Base-by-base conservation (phyloP, 768 basidiomycete genomes). In the Rossbeevera mucosa region DNA sequence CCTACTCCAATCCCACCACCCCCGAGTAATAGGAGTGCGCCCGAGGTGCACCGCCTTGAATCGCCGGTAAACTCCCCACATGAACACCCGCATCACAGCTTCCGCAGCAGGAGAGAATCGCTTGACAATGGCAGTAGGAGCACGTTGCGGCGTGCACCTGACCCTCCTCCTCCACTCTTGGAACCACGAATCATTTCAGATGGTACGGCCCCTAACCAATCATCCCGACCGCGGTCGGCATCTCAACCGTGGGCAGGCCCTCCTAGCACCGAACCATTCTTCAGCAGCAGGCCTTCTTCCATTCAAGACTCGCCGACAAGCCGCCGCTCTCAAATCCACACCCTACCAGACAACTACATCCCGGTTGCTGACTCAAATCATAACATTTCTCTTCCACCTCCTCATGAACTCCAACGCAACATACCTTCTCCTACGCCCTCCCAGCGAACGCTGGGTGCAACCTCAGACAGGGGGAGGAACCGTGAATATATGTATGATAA, bases 331-430 rank as follows among this genome's bases (percentile, higher is more conserved):
- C 64, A 61, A 2, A 58, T 71, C 12, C 53, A 65, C 8, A 44
- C 75, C 8, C 78, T 72, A 7, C 78, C 77, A 0, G 80, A 81
- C n/a, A 72, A 69, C 5, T 81, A 69, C 51, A 79, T 82, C 49
- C 80, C 81, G 0, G 71, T n/a, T 43, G 74, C 54, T 31, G 74
- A 69, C 13, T 52, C 68, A 0, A 68, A 74, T 51, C 68, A 69
- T 9, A 62, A 68, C 18, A 78, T 79, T 16, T 54, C 64, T 5
- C 66, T 81, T n/a, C 79, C 79, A 5, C 74, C 80, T 18, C 81
- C 81, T 1, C 76, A 80, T 50, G 79, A 74, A 52, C 54, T 81
- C 18, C 71, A 67, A 16, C 64, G 63, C 30, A 51, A 4, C 33
- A 53, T 66, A 24, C 54, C 67, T 18, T 70, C 69, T 24, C 63